Evolutionary conservation across 495 filamentous ascomycete genomes (phyloP), one percentile per base, ranked within the genome.

Genomic region (Neurospora discreta): DNA sequence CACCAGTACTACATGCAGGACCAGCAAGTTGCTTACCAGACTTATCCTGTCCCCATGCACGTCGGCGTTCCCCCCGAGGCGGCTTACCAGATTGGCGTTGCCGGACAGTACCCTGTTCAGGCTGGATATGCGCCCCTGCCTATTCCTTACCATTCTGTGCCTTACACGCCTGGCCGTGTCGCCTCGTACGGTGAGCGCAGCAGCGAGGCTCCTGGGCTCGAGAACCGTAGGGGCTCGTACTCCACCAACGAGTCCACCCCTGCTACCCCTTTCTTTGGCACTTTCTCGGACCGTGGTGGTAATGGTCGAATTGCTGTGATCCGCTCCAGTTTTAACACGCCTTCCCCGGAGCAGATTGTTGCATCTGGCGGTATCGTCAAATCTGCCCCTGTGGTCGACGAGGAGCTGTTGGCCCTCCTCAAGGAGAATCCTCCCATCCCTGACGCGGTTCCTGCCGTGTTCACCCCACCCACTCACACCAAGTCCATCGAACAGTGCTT

Each of bases 401-500:
- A 89, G 71, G 87, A 92, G 39, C 84, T 97, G 39, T 87, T 95
- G 73, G 84, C 85, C 26, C 82, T 97, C 70, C 86, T 94, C 9
- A 84, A 89, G 72, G 86, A 90, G 74, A 88, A 92, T 9, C 95
- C 96, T 26, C 79, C 88, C 3, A 97, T 98, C 74, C 95, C 95
- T n/a, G 84, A 85, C 40, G 94, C 96, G 26, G 92, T 99, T 68
- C 94, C 94, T 30, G 93, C 94, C 16, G 88, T 92, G 75, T 93
- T 91, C 83, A 91, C 90, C 60, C 88, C 87, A 76, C 90, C 84
- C 70, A 89, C 88, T 77, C 92, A 86, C 81, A 85, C 90, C 78
- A 91, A 90, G 86, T 92, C 92, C 40, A 88, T 97, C 39, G 93
- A 94, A 73, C 93, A 97, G 81, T 93, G 93, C 75, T 84, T 98